Base-by-base conservation (phyloP, 352 stramenopile genomes). In the Phytopythium delawarense region DNA sequence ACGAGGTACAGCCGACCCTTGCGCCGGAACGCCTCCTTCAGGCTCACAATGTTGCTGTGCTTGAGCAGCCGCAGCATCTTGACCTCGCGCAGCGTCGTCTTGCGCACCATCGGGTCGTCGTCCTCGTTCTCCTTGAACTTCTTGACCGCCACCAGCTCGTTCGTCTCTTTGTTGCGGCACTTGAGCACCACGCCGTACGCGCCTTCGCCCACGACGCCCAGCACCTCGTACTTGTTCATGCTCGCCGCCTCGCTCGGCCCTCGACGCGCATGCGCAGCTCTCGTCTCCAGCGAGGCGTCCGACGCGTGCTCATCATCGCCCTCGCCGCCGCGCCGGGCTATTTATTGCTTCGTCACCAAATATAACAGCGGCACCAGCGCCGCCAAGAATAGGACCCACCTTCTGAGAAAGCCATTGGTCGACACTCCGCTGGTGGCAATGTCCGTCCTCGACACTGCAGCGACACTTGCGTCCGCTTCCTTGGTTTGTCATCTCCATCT, bases 101-200 rank as follows among this genome's bases (percentile, higher is more conserved):
- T 98, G 58, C 88, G 83, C 30, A 98, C 92, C 69, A 97, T 91
- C 16, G 93, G 87, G 52, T 97, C 89, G 57, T 94, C 85, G 4
- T 93, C 84, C 57, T 97, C 89, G 48, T 79, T 92, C 67, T 98
- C 92, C 64, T 98, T 97, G 51, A 99, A 98, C 79, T 99, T 99
- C 74, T 99, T 99, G 74, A 99, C 99, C 7, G 98, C 98, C 11
- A 99, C 98, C 23, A 98, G 82, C 74, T 99, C 93, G 57, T 91
- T 93, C 15, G 94, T 98, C 65, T 99, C 96, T 59, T 98, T 96
- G 75, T 97, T 96, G 40, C 86, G 84, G 62, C 89, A 97, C 67
- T 96, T 92, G 46, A 98, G 84, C 45, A 98, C 91, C 20, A 97
- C 88, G n/a, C 93, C 93, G 71, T 98, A 98, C 4, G 93, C 90